Evolutionary conservation across 352 stramenopile species (phyloP), one percentile per base, ranked within the genome.

Genomic region (Lagenidium giganteum): DNA sequence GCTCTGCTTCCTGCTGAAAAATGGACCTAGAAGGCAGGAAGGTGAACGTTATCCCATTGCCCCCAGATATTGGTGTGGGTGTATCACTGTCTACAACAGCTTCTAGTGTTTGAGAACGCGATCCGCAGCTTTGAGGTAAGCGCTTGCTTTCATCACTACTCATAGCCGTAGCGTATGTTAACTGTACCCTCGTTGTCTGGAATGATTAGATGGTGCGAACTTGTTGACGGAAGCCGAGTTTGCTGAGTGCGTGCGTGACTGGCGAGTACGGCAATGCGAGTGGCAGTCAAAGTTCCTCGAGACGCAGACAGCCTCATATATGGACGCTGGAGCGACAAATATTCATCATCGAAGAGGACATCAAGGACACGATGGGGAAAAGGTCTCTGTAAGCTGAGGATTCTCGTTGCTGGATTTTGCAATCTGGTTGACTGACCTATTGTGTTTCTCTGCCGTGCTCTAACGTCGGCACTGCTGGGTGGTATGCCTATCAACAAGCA

Each of bases 401-500:
- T n/a, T n/a, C n/a, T 51, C 2, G 32, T 18, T 38, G 32, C 32
- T 38, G 32, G 32, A 11, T 9, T 11, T n/a, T 14, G 5, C 12
- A n/a, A 16, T 39, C 24, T 14, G 13, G 6, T 8, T 16, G n/a
- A 37, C 8, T 9, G 40, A 42, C 32, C 32, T 9, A 8, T 39
- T 30, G 14, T 44, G 18, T 7, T 29, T 25, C 23, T 23, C 4
- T 8, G 5, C 14, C 2, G 9, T 30, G 24, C 42, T 22, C 24
- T 26, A 41, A 47, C 8, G 21, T 36, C 85, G 76, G 47, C 50
- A 4, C 63, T 96, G 34, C 60, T 97, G 29, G 78, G 84, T 27
- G 77, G 70, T 7, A 98, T 98, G 90, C 91, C 91, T 4, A 56
- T 89, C 25, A 97, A 97, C 70, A 98, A 98, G 59, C 90, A 97